A percentile compares a stretch with the other conserved stretches of the same genome.
Conservation (phyloP, 2,329 filamentous ascomycete genomes). For the Beauveria caledonica region DNA sequence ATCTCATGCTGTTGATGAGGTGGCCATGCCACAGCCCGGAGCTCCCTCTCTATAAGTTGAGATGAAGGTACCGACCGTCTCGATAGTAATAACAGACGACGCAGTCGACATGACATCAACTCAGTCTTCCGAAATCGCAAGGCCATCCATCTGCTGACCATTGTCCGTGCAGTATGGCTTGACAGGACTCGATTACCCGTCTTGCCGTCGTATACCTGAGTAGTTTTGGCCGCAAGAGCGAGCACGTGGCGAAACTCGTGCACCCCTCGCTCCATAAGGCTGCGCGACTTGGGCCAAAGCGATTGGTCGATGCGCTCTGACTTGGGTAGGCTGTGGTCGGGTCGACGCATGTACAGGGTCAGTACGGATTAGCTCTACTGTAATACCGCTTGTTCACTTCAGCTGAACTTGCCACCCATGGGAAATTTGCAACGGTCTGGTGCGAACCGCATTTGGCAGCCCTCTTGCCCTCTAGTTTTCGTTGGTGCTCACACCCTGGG, state of each 20-base stretch:
- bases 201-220: neutral
- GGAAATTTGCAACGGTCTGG: conserved; percentile 7
- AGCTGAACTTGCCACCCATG: conserved; percentile 7
- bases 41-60: neutral
- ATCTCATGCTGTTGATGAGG: neutral
- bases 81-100: neutral
- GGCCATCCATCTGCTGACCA: neutral
- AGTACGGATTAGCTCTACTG: neutral
- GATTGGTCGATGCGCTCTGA: neutral
- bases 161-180: neutral
- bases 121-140: neutral
- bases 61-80: neutral
- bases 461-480: neutral
- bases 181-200: neutral
- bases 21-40: neutral
- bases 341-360: neutral
- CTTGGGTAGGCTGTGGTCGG: neutral
- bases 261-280: conserved; percentile 9
- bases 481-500: neutral
- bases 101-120: neutral
- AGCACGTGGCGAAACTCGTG: neutral
- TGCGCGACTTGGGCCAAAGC: neutral
- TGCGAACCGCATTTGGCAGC: neutral
- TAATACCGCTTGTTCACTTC: conserved; percentile 4
- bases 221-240: conserved; percentile 3